phyloP scores from a whole-genome alignment of 176 grass and related monocot genomes.

The Cymbopogon citratus region DNA sequence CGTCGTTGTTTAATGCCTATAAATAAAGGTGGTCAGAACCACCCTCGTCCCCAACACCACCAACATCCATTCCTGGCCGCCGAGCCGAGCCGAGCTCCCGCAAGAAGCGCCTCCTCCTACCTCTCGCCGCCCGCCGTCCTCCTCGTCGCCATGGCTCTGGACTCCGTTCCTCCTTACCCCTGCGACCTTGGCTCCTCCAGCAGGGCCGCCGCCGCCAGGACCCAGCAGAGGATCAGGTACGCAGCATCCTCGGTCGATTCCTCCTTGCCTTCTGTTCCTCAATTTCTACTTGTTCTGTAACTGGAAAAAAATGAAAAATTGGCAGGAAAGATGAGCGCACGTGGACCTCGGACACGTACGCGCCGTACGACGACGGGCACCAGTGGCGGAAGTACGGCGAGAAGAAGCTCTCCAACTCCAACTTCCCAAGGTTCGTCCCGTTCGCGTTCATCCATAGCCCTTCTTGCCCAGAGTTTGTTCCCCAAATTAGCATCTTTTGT shows the following conservation, averaged over 20 bases:
- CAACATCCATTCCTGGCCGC: too few species aligned
- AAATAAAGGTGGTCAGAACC: constrained; percentile 35
- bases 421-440: constrained; percentile 50
- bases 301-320: neutral
- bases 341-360: constrained; percentile 48
- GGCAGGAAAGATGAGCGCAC: constrained; percentile 41
- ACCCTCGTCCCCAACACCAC: neutral
- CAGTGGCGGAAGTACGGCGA: constrained; percentile 96
- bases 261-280: too few species aligned
- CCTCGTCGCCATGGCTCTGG: constrained; percentile 36
- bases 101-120: constrained; percentile 1
- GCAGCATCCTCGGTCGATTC: too few species aligned
- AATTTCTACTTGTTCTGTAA: too few species aligned
- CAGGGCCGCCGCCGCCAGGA: neutral
- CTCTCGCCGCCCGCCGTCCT: neutral
- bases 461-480: too few species aligned
- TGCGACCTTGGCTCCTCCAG: constrained; percentile 22
- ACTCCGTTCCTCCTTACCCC: constrained; percentile 29
- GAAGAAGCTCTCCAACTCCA: constrained; percentile 67
- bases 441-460: too few species aligned
- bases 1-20: constrained; percentile 47
- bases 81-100: too few species aligned
- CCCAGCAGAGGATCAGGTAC: too few species aligned
- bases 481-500: too few species aligned
- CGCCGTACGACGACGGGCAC: constrained; percentile 67